Percentiles rank a stretch among this genome's conserved stretches.
Evolutionary conservation across 805 yeast genomes (phyloP).

Genomic region (Priceomyces melissophilus): DNA sequence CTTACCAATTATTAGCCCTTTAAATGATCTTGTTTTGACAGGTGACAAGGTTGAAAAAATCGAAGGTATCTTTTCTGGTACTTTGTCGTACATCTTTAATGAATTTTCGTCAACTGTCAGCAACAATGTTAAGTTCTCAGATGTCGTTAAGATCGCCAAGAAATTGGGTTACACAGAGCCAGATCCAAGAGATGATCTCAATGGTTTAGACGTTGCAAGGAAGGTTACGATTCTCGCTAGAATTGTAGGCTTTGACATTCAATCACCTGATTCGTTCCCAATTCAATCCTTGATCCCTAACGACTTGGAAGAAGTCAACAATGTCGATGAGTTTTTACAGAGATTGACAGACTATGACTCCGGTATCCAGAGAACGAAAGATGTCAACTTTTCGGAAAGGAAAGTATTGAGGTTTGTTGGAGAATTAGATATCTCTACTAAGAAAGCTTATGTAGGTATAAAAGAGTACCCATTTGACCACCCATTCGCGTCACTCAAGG

Average conservation of each 20-base stretch:
- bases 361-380: conserved; percentile 72
- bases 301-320: conserved; percentile 67
- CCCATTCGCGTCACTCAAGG: conserved; percentile 93
- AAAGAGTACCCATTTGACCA: conserved; percentile 84
- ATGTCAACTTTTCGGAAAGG: conserved; percentile 74
- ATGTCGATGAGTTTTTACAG: conserved; percentile 75
- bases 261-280: conserved; percentile 88
- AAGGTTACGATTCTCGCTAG: conserved; percentile 95
- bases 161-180: conserved; percentile 96
- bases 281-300: conserved; percentile 91
- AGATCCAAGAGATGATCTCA: conserved; percentile 98
- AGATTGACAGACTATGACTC: conserved; percentile 80
- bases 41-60: conserved; percentile 90
- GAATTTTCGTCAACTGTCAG: conserved; percentile 74
- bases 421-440: conserved; percentile 70
- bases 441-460: conserved; percentile 78
- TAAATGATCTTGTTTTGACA: conserved; percentile 83
- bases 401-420: conserved; percentile 95
- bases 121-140: conserved; percentile 71
- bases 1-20: conserved; percentile 84
- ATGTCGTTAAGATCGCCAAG: conserved; percentile 85
- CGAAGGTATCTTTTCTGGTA: conserved; percentile 96
- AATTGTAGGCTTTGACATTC: conserved; percentile 79
- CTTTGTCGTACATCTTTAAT: conserved; percentile 92
- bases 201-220: conserved; percentile 98